phyloP scores from a whole-genome alignment of 306 rosid genomes.

The Herpetospermum pedunculosum region DNA sequence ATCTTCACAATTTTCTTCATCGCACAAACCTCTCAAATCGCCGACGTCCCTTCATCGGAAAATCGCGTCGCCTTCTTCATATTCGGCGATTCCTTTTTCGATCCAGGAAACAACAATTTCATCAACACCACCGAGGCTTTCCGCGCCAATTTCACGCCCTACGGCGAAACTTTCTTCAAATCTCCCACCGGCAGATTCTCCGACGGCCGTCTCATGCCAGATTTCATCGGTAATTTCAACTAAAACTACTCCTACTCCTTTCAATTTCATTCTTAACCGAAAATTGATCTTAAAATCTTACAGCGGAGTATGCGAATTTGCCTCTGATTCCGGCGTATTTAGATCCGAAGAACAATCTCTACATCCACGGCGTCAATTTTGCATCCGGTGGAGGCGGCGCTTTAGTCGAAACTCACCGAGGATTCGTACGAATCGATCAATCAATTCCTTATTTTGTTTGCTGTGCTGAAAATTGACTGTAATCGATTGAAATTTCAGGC shows the following conservation, averaged over 20 bases:
- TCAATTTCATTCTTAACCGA: neutral
- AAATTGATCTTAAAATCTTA: conserved; percentile 1
- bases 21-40: neutral
- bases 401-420: conserved; percentile 32
- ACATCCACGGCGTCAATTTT: conserved; percentile 41
- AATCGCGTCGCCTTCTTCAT: conserved; percentile 20
- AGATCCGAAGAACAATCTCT: conserved; percentile 22
- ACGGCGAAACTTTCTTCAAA: conserved; percentile 28
- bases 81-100: conserved; percentile 32
- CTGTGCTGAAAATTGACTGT: neutral
- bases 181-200: conserved; percentile 31
- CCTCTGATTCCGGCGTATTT: conserved; percentile 37
- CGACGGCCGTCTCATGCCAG: conserved; percentile 28
- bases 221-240: conserved; percentile 25
- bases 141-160: conserved; percentile 20
- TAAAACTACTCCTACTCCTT: neutral
- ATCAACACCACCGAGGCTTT: conserved; percentile 17
- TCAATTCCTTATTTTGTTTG: neutral
- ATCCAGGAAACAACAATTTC: conserved; percentile 37
- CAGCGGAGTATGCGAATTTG: conserved; percentile 49
- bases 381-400: conserved; percentile 70
- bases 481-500: conserved; percentile 14
- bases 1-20: neutral
- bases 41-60: neutral
- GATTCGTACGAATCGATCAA: conserved; percentile 19